Base-by-base conservation (phyloP, 805 yeast genomes). In the Candida odintsovae region DNA sequence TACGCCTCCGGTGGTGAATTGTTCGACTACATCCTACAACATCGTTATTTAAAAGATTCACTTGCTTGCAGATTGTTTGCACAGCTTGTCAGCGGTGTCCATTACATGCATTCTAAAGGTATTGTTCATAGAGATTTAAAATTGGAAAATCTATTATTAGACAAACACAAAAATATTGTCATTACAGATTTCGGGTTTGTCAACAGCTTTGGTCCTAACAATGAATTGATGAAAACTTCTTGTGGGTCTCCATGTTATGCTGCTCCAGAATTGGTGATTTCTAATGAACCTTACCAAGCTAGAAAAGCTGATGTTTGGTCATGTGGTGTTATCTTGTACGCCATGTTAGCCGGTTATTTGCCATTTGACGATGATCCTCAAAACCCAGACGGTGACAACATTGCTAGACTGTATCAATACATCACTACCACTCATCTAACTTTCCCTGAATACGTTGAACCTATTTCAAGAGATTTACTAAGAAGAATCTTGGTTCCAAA, bases 231-330 rank as follows among this genome's bases (percentile, higher is more conserved):
- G 98, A 83, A 82, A 62, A 92, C 98, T 1, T 80, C 90, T 33
- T 92, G 99, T 65, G 99, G 99, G 2, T 88, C 96, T 3, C 99
- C 99, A 1, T 92, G 99, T 65, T 92, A 92, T 66, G 99, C 99
- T 0, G 99, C 99, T 1, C 99, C 99, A 0, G 99, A 94, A 63
- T 70, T 94, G 48, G 99, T 94, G 3, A 83, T 90, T 26, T 84
- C 92, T 12, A 87, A 82, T 52, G 77, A 82, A 45, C 90, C 95
- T 15, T 94, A 94, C 63, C 89, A 86, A 55, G 97, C 96, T 20
- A 78, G 89, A 51, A 90, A 89, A 66, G 97, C 89, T 28, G 99
- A 94, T 67, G 85, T 90, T 38, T 94, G 99, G 99, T 88, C 97
- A 0, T 81, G 96, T 58, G 99, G 99, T 49, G 90, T 94, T 25